These are phyloP conservation scores for Chloromonas sp. DNA, from an alignment of 163 green algal species.

Conservation along the genomic window DNA sequence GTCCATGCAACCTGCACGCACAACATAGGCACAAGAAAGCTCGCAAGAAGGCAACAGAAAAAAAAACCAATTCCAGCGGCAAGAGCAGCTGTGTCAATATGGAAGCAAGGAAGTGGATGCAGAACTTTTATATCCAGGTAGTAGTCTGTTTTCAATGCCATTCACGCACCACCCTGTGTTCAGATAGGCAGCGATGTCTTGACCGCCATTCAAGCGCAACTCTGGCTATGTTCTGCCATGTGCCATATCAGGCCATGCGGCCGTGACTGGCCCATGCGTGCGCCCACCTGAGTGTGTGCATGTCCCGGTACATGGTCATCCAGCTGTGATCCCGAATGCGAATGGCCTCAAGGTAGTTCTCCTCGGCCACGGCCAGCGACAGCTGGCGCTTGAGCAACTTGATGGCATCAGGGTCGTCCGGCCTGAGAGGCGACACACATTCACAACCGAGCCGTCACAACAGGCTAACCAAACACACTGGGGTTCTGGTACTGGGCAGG, in stretches of 20 bases:
- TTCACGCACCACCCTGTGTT: background rate
- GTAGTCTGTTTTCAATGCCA: background rate
- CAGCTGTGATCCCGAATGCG: slow-evolving; percentile 69
- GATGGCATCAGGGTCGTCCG: slow-evolving; percentile 53
- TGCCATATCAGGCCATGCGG: background rate
- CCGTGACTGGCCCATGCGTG: background rate
- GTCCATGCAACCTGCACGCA: background rate
- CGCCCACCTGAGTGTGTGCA: slow-evolving; percentile 14
- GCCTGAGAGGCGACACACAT: slow-evolving; percentile 6
- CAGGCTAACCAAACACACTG: background rate
- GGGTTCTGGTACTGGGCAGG: background rate
- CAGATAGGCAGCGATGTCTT: too few relatives aligned
- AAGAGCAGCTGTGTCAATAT: background rate
- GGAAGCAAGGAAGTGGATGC: background rate
- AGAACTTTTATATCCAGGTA: background rate
- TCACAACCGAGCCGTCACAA: background rate
- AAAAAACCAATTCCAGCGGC: too few relatives aligned
- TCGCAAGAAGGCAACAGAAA: too few relatives aligned
- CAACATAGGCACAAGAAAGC: background rate
- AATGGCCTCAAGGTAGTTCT: slow-evolving; percentile 33
- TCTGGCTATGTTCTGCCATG: background rate
- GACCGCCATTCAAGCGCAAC: background rate
- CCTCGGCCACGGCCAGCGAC: slow-evolving; percentile 38
- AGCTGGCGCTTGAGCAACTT: slow-evolving; percentile 74
- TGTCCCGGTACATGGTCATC: slow-evolving; percentile 58